These are phyloP conservation scores for Metschnikowia gelsemii DNA, from an alignment of 805 yeast genomes.

Conservation along the genomic window DNA sequence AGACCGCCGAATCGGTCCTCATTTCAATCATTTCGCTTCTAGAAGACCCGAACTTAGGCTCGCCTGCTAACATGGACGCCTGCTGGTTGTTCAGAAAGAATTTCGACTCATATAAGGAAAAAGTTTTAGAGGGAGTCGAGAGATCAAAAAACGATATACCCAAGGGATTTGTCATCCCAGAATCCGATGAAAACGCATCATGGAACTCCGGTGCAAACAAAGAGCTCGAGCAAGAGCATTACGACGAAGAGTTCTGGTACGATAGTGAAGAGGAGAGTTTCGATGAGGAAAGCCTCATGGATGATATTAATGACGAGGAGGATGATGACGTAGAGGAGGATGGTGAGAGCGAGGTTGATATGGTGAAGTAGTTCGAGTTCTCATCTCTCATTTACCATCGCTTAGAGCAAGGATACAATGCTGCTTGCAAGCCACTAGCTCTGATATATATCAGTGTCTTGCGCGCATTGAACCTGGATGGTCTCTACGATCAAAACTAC, in stretches of 20 bases:
- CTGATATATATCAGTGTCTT: too few relatives aligned
- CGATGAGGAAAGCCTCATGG: conserved; percentile 49
- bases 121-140: conserved; percentile 79
- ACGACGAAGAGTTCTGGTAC: conserved; percentile 84
- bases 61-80: conserved; percentile 97
- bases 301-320: conserved; percentile 47
- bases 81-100: conserved; percentile 85
- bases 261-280: conserved; percentile 52
- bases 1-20: conserved; percentile 86
- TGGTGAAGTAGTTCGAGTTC: conserved; percentile 15
- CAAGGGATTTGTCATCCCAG: conserved; percentile 79
- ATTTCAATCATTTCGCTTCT: conserved; percentile 86
- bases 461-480: too few relatives aligned
- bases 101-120: conserved; percentile 69
- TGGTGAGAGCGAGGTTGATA: conserved; percentile 22
- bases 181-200: conserved; percentile 50
- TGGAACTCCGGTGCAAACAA: conserved; percentile 33
- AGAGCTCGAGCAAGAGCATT: conserved; percentile 52
- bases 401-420: too few relatives aligned
- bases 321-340: conserved; percentile 61
- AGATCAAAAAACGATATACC: conserved; percentile 85
- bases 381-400: too few relatives aligned
- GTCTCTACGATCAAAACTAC: too few relatives aligned
- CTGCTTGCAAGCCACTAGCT: neutral
- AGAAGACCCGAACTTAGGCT: conserved; percentile 89